Percentiles rank a stretch among this genome's conserved stretches.
phyloP scores from a whole-genome alignment of 305 asterid species.

The Solanum aculeatissimum region DNA sequence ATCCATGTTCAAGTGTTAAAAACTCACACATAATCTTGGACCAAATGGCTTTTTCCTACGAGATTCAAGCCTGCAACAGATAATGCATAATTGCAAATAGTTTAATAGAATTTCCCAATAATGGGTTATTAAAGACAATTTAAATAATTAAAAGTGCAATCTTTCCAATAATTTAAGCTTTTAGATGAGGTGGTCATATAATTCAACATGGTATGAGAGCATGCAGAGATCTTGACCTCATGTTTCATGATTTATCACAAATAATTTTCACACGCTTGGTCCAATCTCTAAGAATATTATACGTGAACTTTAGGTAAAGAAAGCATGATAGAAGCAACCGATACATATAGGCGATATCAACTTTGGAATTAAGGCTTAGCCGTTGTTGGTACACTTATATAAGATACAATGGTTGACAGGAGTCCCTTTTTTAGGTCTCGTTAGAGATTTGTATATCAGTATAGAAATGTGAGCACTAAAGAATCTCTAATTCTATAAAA shows the following conservation, averaged over 20 bases:
- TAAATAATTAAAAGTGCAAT: background rate
- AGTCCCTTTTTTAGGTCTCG: background rate
- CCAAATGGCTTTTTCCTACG: constrained; percentile 73
- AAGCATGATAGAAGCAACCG: background rate
- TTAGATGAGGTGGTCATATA: background rate
- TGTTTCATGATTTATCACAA: background rate
- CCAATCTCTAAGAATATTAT: background rate
- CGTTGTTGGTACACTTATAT: background rate
- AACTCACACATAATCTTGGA: constrained; percentile 72
- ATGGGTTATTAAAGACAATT: background rate
- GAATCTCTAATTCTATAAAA: background rate
- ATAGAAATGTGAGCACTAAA: background rate
- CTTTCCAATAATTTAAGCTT: background rate
- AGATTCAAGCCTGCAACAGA: constrained; percentile 62
- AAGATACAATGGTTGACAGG: background rate
- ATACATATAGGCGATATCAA: background rate
- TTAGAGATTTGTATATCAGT: background rate
- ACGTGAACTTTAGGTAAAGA: background rate
- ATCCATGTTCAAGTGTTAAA: background rate
- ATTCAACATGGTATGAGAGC: background rate
- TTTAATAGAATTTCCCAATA: background rate
- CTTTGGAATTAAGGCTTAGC: background rate
- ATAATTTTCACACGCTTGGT: background rate
- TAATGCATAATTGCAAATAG: background rate
- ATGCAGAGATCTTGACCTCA: background rate